These are phyloP conservation scores for Tranzscheliella williamsii DNA, from an alignment of 1,284 basidiomycete species.

Conservation along the genomic window DNA sequence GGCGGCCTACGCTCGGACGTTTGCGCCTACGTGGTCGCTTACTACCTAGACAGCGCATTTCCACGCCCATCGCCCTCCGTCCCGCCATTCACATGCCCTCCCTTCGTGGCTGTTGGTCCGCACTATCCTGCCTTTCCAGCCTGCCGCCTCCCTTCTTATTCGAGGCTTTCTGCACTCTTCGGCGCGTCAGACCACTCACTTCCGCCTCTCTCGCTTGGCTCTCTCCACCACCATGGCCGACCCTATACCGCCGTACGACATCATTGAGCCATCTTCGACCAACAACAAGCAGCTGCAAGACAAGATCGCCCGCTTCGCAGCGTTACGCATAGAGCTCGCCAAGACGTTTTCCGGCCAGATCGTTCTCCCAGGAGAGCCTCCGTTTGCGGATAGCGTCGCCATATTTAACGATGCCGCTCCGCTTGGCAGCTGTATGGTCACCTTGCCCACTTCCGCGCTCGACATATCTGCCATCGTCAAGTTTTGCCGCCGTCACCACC, in stretches of 20 bases:
- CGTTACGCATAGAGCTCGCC: conserved; percentile 16
- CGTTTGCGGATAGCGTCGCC: conserved; percentile 34
- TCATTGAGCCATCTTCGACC: conserved; percentile 8
- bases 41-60: too few relatives aligned
- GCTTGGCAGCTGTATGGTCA: conserved; percentile 42
- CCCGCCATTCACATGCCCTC: too few relatives aligned
- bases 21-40: too few relatives aligned
- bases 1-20: too few relatives aligned
- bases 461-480: conserved; percentile 44
- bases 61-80: too few relatives aligned
- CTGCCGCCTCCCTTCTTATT: too few relatives aligned
- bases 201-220: background rate
- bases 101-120: too few relatives aligned
- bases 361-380: conserved; percentile 25
- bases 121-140: too few relatives aligned
- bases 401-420: conserved; percentile 50
- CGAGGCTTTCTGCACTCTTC: too few relatives aligned
- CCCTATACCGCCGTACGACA: conserved; percentile 34
- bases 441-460: conserved; percentile 22
- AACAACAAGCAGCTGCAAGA: conserved; percentile 12
- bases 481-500: conserved; percentile 69
- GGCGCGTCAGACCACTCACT: background rate
- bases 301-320: conserved; percentile 20
- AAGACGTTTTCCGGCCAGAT: conserved; percentile 27
- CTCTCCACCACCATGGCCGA: conserved; percentile 7